phyloP scores from a whole-genome alignment of 208 protist species.

The Endotrypanum monterogeii region DNA sequence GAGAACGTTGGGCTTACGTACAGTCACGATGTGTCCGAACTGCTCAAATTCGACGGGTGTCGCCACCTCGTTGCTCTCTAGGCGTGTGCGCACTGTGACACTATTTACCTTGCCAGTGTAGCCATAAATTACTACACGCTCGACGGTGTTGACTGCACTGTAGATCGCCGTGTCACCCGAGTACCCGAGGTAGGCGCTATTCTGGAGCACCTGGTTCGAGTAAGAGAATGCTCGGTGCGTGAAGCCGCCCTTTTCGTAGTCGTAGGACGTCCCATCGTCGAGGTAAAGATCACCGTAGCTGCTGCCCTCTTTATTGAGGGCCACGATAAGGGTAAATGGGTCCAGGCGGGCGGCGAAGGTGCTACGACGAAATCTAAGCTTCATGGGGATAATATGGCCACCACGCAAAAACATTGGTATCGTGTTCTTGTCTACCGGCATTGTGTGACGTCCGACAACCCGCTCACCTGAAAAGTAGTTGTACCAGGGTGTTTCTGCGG shows the following conservation, averaged over 20 bases:
- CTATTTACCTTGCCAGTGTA: slow-evolving; percentile 32
- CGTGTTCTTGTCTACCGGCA: slow-evolving; percentile 71
- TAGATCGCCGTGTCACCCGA: background rate
- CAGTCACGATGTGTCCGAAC: slow-evolving; percentile 48
- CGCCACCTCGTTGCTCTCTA: slow-evolving; percentile 7
- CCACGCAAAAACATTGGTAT: slow-evolving; percentile 95
- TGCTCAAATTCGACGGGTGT: slow-evolving; percentile 60
- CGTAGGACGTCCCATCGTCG: slow-evolving; percentile 74
- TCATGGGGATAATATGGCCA: slow-evolving; percentile 92
- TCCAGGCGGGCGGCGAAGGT: slow-evolving; percentile 82
- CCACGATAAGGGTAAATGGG: slow-evolving; percentile 94
- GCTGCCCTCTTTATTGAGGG: slow-evolving; percentile 70
- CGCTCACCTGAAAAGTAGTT: slow-evolving; percentile 56
- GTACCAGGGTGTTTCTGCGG: slow-evolving; percentile 75
- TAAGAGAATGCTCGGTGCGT: slow-evolving; percentile 58
- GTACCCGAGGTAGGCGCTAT: slow-evolving; percentile 8
- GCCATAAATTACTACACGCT: slow-evolving; percentile 76
- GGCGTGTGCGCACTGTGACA: slow-evolving; percentile 9
- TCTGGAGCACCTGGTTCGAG: slow-evolving; percentile 39
- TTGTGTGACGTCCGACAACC: background rate
- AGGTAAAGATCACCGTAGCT: slow-evolving; percentile 76
- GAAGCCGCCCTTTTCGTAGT: slow-evolving; percentile 63
- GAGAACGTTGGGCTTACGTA: slow-evolving; percentile 58
- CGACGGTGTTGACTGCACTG: slow-evolving; percentile 43
- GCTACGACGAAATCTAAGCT: slow-evolving; percentile 90